phyloP scores from a whole-genome alignment of 208 protist genomes.

The Tritrichomonas musculus region DNA sequence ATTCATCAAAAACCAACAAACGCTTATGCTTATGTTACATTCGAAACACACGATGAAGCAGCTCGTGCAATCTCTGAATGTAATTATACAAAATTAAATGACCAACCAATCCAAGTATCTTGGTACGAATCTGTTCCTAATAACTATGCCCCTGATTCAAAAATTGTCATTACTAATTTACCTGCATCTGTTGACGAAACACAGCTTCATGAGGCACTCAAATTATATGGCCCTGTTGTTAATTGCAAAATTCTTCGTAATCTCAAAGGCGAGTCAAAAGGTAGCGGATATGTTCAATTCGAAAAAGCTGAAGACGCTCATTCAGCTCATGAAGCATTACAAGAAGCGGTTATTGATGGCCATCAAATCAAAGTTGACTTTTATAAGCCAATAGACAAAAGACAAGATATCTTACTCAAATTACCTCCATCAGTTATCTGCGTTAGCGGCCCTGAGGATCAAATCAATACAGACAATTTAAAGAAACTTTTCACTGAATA shows the following conservation, averaged over 20 bases:
- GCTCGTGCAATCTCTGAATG: not conserved
- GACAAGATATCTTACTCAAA: not conserved
- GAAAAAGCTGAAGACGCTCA: not conserved
- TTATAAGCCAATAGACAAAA: not conserved
- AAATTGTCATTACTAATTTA: not conserved
- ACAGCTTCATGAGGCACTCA: not conserved
- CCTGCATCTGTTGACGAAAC: not conserved
- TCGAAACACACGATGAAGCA: not conserved
- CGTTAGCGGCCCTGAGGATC: not conserved
- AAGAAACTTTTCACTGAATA: not conserved
- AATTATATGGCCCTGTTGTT: not conserved
- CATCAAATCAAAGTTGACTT: not conserved
- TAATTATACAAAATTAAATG: constrained; percentile 7
- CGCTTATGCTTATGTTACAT: not conserved
- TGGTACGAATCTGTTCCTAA: not conserved
- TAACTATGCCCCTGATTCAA: not conserved
- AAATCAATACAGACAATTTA: not conserved
- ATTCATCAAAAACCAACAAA: not conserved
- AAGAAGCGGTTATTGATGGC: not conserved
- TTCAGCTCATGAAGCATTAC: not conserved
- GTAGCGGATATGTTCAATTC: not conserved
- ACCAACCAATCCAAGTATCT: not conserved
- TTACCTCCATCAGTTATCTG: not conserved
- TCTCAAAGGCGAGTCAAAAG: not conserved
- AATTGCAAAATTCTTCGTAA: not conserved